Base-by-base conservation (phyloP, 805 yeast genomes). In the Ogataea wickerhamii region DNA sequence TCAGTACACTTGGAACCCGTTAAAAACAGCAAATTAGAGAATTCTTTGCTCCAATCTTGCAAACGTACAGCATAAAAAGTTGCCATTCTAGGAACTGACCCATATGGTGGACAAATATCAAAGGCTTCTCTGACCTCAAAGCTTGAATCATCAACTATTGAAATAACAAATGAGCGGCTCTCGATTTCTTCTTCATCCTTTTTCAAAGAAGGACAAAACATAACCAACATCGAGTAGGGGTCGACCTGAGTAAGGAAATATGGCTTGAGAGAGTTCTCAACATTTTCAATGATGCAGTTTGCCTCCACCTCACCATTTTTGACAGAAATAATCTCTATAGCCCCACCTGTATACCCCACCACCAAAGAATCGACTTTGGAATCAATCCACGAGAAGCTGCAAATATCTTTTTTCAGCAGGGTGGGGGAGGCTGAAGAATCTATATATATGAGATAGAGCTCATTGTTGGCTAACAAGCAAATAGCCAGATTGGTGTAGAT, bases 1-100 rank as follows among this genome's bases (percentile, higher is more conserved):
- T 85, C 95, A 3, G 84, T 69, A 0, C 93, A 76, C 18, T 77
- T 70, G 0, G 88, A 74, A 2, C 82, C 73, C 1, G 85, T 74
- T 1, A 82, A 42, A 16, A 87, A 43, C 18, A 68, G 47, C 2
- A 78, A 37, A 8, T 45, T 35, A 2, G 63, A 53, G 43, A 54
- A 34, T 18, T 55, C 41, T 28, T 53, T 44, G 5, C 69, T 55
- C 72, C 86, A 71, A 14, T 64, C 50, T 17, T 57, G 48, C 7
- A 80, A 50, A 2, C 48, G 37, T 3, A 64, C 55, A 1, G 66
- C 40, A 51, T 81, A 82, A 32, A 68, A 67, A 2, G 69, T 50
- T 2, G 75, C 69, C 28, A 55, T 55, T 48, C 87, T 65, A 37
- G 68, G 61, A 1, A 68, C 63, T 0, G 70, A 60, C 2, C 80